phyloP scores from a whole-genome alignment of 2,329 filamentous ascomycete species.

The Corinectria fuckeliana region DNA sequence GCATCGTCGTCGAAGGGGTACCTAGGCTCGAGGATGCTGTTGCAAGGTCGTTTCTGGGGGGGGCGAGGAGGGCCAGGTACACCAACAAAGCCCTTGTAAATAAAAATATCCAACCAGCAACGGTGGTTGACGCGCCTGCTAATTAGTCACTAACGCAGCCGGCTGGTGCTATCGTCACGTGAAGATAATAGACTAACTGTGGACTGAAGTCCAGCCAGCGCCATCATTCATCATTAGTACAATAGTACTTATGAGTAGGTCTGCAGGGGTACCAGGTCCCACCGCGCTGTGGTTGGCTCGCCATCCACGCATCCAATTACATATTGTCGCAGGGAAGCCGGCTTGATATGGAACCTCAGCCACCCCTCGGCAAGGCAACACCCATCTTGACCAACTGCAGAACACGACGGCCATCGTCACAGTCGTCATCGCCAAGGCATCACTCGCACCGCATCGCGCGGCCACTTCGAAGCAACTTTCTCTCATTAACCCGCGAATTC shows the following conservation, averaged over 20 bases:
- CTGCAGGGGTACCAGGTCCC: slow-evolving; percentile 20
- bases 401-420: slow-evolving; percentile 7
- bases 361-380: slow-evolving; percentile 36
- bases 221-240: no score
- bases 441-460: slow-evolving; percentile 15
- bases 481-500: slow-evolving; percentile 4
- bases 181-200: slow-evolving; percentile 34
- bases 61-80: slow-evolving; percentile 14
- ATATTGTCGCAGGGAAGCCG: slow-evolving; percentile 34
- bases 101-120: slow-evolving; percentile 46
- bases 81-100: slow-evolving; percentile 37
- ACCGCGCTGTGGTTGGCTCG: slow-evolving; percentile 28
- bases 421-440: slow-evolving; percentile 8
- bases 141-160: slow-evolving; percentile 21
- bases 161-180: slow-evolving; percentile 39
- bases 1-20: slow-evolving; percentile 50
- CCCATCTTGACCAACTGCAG: slow-evolving; percentile 28
- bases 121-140: slow-evolving; percentile 30
- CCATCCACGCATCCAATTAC: slow-evolving; percentile 33
- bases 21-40: slow-evolving; percentile 33
- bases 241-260: no score
- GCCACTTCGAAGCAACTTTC: neutral
- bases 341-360: slow-evolving; percentile 29
- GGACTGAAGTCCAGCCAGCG: neutral
- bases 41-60: slow-evolving; percentile 20